These are phyloP conservation scores for Luffa aegyptiaca DNA, from an alignment of 306 rosid species.

Conservation along the genomic window DNA sequence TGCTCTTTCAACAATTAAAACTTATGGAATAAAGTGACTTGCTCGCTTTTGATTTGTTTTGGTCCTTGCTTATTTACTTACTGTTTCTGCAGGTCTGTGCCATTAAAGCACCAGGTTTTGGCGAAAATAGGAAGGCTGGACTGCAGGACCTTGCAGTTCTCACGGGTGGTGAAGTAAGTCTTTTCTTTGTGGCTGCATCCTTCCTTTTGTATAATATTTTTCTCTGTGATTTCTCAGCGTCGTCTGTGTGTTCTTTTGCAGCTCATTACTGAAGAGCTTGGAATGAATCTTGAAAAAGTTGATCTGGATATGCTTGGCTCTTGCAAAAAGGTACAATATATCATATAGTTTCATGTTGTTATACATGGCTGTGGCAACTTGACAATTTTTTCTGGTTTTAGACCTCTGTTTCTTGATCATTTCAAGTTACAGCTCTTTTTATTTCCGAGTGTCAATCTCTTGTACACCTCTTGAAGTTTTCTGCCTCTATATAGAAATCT, in stretches of 20 bases:
- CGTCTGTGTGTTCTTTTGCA: conserved; percentile 11
- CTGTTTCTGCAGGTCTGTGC: conserved; percentile 63
- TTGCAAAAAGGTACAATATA: conserved; percentile 71
- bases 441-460: neutral
- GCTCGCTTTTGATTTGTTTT: too few relatives aligned
- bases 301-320: conserved; percentile 69
- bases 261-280: conserved; percentile 93
- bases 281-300: conserved; percentile 84
- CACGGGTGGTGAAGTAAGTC: conserved; percentile 73
- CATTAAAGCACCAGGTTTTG: conserved; percentile 92
- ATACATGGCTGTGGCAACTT: neutral
- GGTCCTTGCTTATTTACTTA: neutral
- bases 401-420: neutral
- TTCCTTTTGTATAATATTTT: neutral
- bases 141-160: conserved; percentile 88
- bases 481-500: neutral
- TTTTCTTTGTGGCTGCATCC: neutral
- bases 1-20: neutral
- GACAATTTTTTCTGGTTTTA: neutral
- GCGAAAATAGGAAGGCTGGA: conserved; percentile 71
- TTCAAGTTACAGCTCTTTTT: neutral
- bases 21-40: neutral
- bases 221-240: neutral
- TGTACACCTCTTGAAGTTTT: neutral
- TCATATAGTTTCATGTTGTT: neutral